phyloP scores from a whole-genome alignment of 2,329 filamentous ascomycete species.

The Phaeosphaeriaceae sp. region DNA sequence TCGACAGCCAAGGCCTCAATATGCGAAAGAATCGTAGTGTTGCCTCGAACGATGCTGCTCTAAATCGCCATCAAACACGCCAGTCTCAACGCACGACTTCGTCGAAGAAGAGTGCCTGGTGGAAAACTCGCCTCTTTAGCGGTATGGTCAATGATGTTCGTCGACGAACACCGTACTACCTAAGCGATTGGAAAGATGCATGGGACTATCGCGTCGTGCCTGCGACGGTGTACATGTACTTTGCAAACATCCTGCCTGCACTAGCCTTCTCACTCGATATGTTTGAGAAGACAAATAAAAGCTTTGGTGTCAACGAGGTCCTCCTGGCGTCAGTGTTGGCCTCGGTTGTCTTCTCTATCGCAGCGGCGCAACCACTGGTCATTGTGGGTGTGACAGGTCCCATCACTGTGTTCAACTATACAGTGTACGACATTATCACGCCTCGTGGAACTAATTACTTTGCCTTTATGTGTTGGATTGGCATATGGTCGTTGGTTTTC shows the following conservation, averaged over 20 bases:
- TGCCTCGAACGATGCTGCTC: neutral
- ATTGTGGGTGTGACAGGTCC: conserved; percentile 94
- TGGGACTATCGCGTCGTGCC: conserved; percentile 91
- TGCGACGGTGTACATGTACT: conserved; percentile 91
- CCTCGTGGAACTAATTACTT: conserved; percentile 81
- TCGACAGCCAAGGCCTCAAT: conserved; percentile 23
- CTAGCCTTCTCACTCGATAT: conserved; percentile 91
- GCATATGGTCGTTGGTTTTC: conserved; percentile 83
- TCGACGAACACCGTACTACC: conserved; percentile 76
- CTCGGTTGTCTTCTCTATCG: conserved; percentile 78
- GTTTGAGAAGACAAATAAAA: conserved; percentile 85
- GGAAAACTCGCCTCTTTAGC: conserved; percentile 74
- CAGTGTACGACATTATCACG: conserved; percentile 85
- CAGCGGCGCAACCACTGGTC: conserved; percentile 83
- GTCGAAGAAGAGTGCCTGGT: conserved; percentile 61
- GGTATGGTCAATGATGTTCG: conserved; percentile 82
- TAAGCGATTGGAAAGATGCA: conserved; percentile 83
- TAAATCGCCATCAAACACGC: conserved; percentile 25
- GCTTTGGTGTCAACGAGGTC: conserved; percentile 90
- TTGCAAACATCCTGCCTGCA: conserved; percentile 88
- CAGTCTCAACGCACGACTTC: conserved; percentile 16
- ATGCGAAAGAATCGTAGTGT: conserved; percentile 15
- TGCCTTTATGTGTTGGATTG: conserved; percentile 91
- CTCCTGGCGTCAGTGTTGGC: conserved; percentile 85
- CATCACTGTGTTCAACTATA: conserved; percentile 94